A percentile compares a stretch with the other conserved stretches of the same genome.
Evolutionary conservation across 2,329 filamentous ascomycete species (phyloP).

Genomic region (Sporothrix luriei): DNA sequence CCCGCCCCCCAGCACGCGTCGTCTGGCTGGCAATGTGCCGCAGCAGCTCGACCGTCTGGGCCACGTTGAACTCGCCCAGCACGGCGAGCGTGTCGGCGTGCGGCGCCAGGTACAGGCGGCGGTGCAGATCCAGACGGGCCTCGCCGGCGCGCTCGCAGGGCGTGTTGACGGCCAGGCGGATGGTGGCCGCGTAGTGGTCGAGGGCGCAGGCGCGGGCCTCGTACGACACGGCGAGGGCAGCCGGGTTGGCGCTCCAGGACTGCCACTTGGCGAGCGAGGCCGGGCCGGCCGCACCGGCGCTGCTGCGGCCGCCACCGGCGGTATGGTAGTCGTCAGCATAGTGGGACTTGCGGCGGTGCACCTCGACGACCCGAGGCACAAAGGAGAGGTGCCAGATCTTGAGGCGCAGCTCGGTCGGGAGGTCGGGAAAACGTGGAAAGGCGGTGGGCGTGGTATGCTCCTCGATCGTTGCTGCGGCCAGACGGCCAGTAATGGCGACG

Average conservation of each 20-base stretch:
- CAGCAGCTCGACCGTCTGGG: slow-evolving; percentile 29
- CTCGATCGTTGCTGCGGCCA: background rate
- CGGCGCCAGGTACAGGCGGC: slow-evolving; percentile 42
- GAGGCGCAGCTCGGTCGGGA: slow-evolving; percentile 45
- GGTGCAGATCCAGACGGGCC: slow-evolving; percentile 33
- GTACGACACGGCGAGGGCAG: slow-evolving; percentile 41
- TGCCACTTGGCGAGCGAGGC: slow-evolving; percentile 39
- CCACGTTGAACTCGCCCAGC: slow-evolving; percentile 41
- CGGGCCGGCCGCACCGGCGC: background rate
- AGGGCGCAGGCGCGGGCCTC: slow-evolving; percentile 43
- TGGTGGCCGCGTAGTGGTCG: slow-evolving; percentile 40
- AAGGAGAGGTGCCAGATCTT: slow-evolving; percentile 45
- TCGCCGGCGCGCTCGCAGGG: slow-evolving; percentile 36
- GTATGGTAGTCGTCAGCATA: slow-evolving; percentile 39
- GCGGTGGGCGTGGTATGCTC: background rate
- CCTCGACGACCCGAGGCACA: slow-evolving; percentile 42
- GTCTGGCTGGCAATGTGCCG: background rate
- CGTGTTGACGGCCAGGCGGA: slow-evolving; percentile 38
- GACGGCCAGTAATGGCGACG: background rate
- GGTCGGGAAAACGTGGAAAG: slow-evolving; percentile 41
- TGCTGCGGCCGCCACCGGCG: background rate
- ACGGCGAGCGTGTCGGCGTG: slow-evolving; percentile 42
- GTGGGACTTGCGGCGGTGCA: slow-evolving; percentile 42
- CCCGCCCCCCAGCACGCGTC: background rate
- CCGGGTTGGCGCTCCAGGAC: slow-evolving; percentile 43